Evolutionary conservation across 352 stramenopile genomes (phyloP).

Genomic region (Thalassiosira oceanica): DNA sequence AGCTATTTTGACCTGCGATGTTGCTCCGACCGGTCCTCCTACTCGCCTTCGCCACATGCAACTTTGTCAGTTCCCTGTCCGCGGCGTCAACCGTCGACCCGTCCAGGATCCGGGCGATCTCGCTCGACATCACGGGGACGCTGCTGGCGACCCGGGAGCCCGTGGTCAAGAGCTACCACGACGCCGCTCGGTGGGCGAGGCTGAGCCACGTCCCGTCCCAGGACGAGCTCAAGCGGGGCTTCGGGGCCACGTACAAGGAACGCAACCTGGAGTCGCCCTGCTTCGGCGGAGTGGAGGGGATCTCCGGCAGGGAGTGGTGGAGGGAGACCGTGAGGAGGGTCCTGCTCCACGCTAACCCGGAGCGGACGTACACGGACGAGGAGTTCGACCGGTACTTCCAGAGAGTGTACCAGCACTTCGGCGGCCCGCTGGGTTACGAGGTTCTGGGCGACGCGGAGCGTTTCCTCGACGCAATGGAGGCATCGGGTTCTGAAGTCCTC

Average conservation of each 20-base stretch:
- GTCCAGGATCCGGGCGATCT: slow-evolving; percentile 35
- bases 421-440: slow-evolving; percentile 12
- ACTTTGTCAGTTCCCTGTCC: too few species aligned
- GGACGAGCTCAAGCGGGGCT: slow-evolving; percentile 26
- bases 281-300: slow-evolving; percentile 28
- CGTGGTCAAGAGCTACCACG: slow-evolving; percentile 31
- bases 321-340: slow-evolving; percentile 15
- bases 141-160: slow-evolving; percentile 15
- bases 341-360: slow-evolving; percentile 19
- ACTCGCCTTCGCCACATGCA: too few species aligned
- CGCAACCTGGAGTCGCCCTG: slow-evolving; percentile 22
- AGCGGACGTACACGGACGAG: slow-evolving; percentile 9
- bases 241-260: slow-evolving; percentile 28
- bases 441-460: slow-evolving; percentile 19
- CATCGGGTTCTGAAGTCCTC: slow-evolving; percentile 1
- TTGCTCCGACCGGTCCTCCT: too few species aligned
- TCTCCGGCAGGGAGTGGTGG: slow-evolving; percentile 33
- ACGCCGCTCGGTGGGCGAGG: slow-evolving; percentile 22
- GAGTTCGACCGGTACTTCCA: slow-evolving; percentile 35
- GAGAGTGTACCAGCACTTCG: slow-evolving; percentile 34
- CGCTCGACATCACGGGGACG: slow-evolving; percentile 31
- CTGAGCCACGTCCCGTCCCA: slow-evolving; percentile 24
- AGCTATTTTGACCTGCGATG: too few species aligned
- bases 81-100: too few species aligned
- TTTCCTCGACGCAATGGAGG: slow-evolving; percentile 14